Base-by-base conservation (phyloP, 1,284 basidiomycete genomes). In the Ceratobasidium sp. region DNA sequence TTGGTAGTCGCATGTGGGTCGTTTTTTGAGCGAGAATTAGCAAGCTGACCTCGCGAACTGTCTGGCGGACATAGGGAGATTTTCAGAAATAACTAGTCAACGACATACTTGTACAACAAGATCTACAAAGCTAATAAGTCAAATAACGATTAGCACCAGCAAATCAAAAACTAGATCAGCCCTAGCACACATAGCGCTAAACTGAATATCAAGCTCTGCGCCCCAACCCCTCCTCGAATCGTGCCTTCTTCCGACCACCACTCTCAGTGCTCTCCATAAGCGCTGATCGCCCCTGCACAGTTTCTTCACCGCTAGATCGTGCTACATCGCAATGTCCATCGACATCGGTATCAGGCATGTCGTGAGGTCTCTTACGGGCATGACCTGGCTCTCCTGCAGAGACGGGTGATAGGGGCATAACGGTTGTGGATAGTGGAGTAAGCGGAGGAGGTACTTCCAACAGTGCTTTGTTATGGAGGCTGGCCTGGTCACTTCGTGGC, bases 281-380 rank as follows among this genome's bases (percentile, higher is more conserved):
- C 23, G 26, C 18, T 6, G 18, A 9, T 1, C 33, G 68, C 18
- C 23, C 40, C 44, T 42, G 68, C 13, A 67, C 23, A 10, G 60
- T 63, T 40, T 67, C 64, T 26, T 58, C 68, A 55, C 39, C 20
- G 26, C 55, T 70, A 18, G 51, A 42, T 20, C 58, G 68, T 33
- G 68, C 68, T 70, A 58, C 51, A 70, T 51, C 68, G 55, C 53
- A 42, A 70, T 20, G 60, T 64, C 60, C 61, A 61, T 75, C 72
- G 60, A 75, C 72, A 28, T 75, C 61, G 72, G 72, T 75, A 66
- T 75, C 72, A 56, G 72, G 72, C 60, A 75, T 64, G 44, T 75
- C 72, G 46, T 64, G 61, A 46, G 72, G 72, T 60, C 72, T 61
- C 72, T 75, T 75, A 75, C 72, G 72, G 66, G 72, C 55, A 18